Evolutionary conservation across 1,284 basidiomycete genomes (phyloP), one percentile per base, ranked within the genome.

Genomic region (Leccinum pachyderme): DNA sequence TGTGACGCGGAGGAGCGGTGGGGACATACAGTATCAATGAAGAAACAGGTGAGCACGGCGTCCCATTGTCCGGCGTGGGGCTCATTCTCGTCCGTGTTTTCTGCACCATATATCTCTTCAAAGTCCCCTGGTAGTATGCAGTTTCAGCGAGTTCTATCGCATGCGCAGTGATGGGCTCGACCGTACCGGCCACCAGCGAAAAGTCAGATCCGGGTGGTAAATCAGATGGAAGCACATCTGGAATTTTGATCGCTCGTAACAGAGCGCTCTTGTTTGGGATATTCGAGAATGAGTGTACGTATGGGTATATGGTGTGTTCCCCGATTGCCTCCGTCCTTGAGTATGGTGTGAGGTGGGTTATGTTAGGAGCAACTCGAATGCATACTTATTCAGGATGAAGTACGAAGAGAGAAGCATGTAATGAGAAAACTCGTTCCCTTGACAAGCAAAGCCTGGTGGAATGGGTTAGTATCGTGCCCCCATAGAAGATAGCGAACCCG

Each of bases 11-110:
- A 32, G 24, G 32, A 48, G 24, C 7, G 12, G 13, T 15, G 15
- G 4, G 0, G 32, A 12, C 47, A n/a, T 18, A 49, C 93, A 6
- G 95, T 98, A 68, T 99, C 96, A 60, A 99, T 90, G 75, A 99
- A 99, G 80, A 98, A 99, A 71, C 94, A 98, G 0, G 96, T 99
- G 58, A 97, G 73, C 11, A 99, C 81, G 0, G 89, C 91, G 62
- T 95, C 85, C 93, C 93, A 99, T 59, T 85, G 73, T 13, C 86
- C 89, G 18, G 80, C 72, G 52, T 94, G 90, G 7, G 84, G 81
- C 59, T 85, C 85, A 27, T 73, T 72, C n/a, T 77, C 72, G 11
- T 68, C 76, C 15, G 53, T 68, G 8, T 77, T 69, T 27, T 79
- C 77, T 8, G 75, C 73, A 1, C 90, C 90, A 65, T 96, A 98